These are phyloP conservation scores for Arxiozyma slooffiae DNA, from an alignment of 1,139 yeast genomes.

Conservation along the genomic window DNA sequence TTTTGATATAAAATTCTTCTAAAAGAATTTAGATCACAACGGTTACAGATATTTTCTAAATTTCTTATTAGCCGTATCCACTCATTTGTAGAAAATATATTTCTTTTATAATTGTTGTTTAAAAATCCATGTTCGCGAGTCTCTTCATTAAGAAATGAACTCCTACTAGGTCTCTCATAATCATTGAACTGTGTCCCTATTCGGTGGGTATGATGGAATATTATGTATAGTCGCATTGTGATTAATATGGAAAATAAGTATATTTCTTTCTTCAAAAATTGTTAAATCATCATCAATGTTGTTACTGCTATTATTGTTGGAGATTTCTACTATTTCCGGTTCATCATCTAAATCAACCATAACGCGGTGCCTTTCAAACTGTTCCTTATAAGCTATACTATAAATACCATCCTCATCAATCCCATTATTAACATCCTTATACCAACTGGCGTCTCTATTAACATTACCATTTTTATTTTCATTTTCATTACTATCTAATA, in stretches of 20 bases:
- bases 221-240: slow-evolving; percentile 9
- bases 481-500: background rate
- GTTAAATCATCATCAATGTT: slow-evolving; percentile 21
- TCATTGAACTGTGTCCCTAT: slow-evolving; percentile 20
- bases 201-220: slow-evolving; percentile 23
- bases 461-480: no score
- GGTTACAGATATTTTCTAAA: background rate
- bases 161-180: slow-evolving; percentile 17
- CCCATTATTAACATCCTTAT: no score
- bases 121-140: background rate
- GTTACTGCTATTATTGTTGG: background rate
- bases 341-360: slow-evolving; percentile 22
- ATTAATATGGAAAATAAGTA: background rate
- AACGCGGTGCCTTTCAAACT: slow-evolving; percentile 4
- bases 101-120: background rate
- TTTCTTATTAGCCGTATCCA: background rate
- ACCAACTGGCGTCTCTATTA: no score
- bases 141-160: slow-evolving; percentile 1
- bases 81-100: background rate
- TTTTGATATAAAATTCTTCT: no score
- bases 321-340: slow-evolving; percentile 2
- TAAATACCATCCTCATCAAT: slow-evolving; percentile 18
- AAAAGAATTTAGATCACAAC: background rate
- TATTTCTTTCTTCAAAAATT: slow-evolving; percentile 22
- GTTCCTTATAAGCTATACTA: slow-evolving; percentile 15